Percentiles rank a stretch among this genome's conserved stretches.
phyloP scores from a whole-genome alignment of 2,329 filamentous ascomycete genomes.

The Rhynchosporium graminicola region DNA sequence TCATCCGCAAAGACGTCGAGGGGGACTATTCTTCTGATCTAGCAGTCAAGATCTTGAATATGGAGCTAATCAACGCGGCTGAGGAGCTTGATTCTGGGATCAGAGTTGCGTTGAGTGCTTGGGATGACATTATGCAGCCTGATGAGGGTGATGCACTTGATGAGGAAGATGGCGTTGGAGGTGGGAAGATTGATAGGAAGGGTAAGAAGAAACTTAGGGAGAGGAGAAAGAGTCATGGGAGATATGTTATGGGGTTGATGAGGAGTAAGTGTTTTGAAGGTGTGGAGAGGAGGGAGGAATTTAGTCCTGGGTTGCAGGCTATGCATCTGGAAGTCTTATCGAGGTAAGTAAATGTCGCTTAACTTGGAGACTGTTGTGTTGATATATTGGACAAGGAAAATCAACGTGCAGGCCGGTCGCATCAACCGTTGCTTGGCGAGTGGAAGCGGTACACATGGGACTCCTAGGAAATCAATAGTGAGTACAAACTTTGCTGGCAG shows the following conservation, averaged over 20 bases:
- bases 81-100: constrained; percentile 28
- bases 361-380: background rate
- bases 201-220: constrained; percentile 19
- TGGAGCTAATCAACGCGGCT: constrained; percentile 20
- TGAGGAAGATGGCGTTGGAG: constrained; percentile 7
- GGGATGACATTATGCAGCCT: constrained; percentile 31
- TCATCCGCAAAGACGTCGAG: constrained; percentile 22
- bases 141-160: constrained; percentile 18
- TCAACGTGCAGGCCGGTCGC: constrained; percentile 5
- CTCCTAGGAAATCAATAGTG: background rate
- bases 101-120: constrained; percentile 26
- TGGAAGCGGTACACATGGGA: background rate
- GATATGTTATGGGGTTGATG: constrained; percentile 32
- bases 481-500: background rate
- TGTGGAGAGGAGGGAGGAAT: constrained; percentile 24
- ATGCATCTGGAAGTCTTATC: constrained; percentile 24
- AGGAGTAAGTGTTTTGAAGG: constrained; percentile 26
- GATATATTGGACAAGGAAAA: constrained; percentile 12
- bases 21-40: constrained; percentile 19
- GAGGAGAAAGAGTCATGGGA: constrained; percentile 26
- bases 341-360: constrained; percentile 14
- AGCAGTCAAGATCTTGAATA: constrained; percentile 19
- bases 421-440: constrained; percentile 14
- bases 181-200: constrained; percentile 14
- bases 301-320: constrained; percentile 25